A percentile compares a stretch with the other conserved stretches of the same genome.
phyloP scores from a whole-genome alignment of 169 alveolate species.

The Perkinsus marinus region DNA sequence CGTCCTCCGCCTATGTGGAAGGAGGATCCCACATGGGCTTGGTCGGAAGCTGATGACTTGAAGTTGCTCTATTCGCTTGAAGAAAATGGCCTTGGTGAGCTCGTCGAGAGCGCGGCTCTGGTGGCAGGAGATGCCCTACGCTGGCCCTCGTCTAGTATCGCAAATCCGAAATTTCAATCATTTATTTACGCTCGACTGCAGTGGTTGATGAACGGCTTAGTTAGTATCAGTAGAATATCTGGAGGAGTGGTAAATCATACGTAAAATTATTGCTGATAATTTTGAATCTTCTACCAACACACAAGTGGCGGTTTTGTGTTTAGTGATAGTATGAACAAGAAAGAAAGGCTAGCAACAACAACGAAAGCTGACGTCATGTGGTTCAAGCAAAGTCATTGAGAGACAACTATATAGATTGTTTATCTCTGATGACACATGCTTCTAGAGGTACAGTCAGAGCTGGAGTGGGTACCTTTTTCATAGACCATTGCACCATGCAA shows the following conservation, averaged over 20 bases:
- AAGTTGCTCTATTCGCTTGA: background rate
- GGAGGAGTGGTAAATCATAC: background rate
- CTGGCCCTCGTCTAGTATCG: background rate
- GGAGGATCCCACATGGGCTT: background rate
- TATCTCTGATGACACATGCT: too few relatives aligned
- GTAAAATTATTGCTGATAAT: background rate
- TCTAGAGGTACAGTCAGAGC: too few relatives aligned
- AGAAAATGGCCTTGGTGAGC: background rate
- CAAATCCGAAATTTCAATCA: background rate
- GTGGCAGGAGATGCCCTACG: background rate
- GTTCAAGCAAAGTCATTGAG: too few relatives aligned
- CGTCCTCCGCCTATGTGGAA: background rate
- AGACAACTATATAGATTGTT: too few relatives aligned
- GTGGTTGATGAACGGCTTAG: background rate
- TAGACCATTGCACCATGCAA: too few relatives aligned
- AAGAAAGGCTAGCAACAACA: too few relatives aligned
- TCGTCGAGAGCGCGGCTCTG: background rate
- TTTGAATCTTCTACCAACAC: too few relatives aligned
- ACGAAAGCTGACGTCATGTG: too few relatives aligned
- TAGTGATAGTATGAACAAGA: too few relatives aligned
- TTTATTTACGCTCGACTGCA: background rate
- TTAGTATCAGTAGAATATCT: background rate
- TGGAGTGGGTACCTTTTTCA: too few relatives aligned
- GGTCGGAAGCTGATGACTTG: background rate
- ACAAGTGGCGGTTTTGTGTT: too few relatives aligned